Evolutionary conservation across 2,329 filamentous ascomycete genomes (phyloP), one percentile per base, ranked within the genome.

Genomic region (Orbilia quercus): DNA sequence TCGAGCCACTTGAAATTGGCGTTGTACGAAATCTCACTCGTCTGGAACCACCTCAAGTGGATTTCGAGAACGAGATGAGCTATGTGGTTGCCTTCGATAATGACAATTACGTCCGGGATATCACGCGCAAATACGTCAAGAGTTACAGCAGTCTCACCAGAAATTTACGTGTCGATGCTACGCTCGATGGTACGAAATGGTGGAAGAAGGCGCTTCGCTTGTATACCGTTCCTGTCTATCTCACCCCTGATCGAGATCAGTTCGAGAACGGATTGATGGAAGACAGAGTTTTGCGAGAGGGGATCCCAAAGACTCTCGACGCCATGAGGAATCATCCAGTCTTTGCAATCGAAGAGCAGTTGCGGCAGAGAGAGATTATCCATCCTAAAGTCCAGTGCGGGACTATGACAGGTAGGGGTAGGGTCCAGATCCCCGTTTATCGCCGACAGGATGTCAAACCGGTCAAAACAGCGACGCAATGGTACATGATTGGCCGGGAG

Each of bases 61-160:
- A 96, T 5, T 64, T 45, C 42, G 85, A 89, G 64, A 98, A 96
- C 76, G 85, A 83, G 62, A 86, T 99, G 81, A 86, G 84, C 7
- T 99, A 99, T 78, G 93, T 90, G 0, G 83, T 99, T 57, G 91
- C 89, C 0, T 96, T 96, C 75, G 90, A 96, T 75, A 87, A 88
- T 11, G 90, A 96, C 62, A 48, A 67, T 51, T 20, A 51, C 59
- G 92, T 88, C 0, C 88, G 86, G 78, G 95, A 99, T 78, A 91
- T 99, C 0, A 99, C 95, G 0, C 85, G 88, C 63, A 87, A 95
- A 14, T 99, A 99, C 79, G 85, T 89, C 0, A 96, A 95, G 80
- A 89, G 90, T 0, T 98, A 90, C 81, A 95, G 92, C 77, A 91
- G 93, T 20, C 98, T 98, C 81, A 96, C 93, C 0, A 86, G 91